Percentiles rank a stretch among this genome's conserved stretches.
Evolutionary conservation across 768 basidiomycete species (phyloP).

Genomic region (Phlebiopsis flavidoalba): DNA sequence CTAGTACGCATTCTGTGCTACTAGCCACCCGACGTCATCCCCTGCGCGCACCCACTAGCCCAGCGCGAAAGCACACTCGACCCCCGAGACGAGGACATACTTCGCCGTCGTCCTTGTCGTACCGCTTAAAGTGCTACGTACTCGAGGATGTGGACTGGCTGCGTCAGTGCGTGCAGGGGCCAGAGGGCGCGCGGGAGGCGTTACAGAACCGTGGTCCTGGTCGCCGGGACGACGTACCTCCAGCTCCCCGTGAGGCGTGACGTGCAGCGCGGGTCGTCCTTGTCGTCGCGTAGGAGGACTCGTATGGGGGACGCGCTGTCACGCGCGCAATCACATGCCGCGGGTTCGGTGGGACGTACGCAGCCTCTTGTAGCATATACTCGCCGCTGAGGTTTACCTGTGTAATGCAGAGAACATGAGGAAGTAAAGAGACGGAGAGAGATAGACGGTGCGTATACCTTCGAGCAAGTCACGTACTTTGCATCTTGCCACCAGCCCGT

Average conservation of each 20-base stretch:
- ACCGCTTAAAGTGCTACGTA: slow-evolving; percentile 92
- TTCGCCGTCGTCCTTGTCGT: slow-evolving; percentile 69
- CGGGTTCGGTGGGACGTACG: slow-evolving; percentile 48
- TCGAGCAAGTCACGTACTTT: slow-evolving; percentile 93
- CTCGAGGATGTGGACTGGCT: slow-evolving; percentile 70
- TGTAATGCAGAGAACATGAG: slow-evolving; percentile 51
- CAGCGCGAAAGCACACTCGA: slow-evolving; percentile 28
- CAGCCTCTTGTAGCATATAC: slow-evolving; percentile 87
- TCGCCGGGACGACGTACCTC: slow-evolving; percentile 87
- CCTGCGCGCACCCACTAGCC: background rate
- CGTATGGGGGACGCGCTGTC: slow-evolving; percentile 41
- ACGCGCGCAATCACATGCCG: background rate
- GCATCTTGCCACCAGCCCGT: slow-evolving; percentile 80
- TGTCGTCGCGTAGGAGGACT: slow-evolving; percentile 76
- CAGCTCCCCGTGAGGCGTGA: slow-evolving; percentile 92
- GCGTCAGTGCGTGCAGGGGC: background rate
- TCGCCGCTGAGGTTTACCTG: slow-evolving; percentile 72
- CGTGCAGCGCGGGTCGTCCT: slow-evolving; percentile 67
- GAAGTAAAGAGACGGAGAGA: slow-evolving; percentile 1
- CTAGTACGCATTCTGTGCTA: slow-evolving; percentile 62
- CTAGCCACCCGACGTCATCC: slow-evolving; percentile 27
- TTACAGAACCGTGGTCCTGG: slow-evolving; percentile 80
- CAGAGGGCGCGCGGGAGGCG: background rate
- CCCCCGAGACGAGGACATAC: slow-evolving; percentile 58
- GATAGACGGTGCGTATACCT: slow-evolving; percentile 48